Conservation (phyloP, 129 eudicot species). For the Tagetes patula region DNA sequence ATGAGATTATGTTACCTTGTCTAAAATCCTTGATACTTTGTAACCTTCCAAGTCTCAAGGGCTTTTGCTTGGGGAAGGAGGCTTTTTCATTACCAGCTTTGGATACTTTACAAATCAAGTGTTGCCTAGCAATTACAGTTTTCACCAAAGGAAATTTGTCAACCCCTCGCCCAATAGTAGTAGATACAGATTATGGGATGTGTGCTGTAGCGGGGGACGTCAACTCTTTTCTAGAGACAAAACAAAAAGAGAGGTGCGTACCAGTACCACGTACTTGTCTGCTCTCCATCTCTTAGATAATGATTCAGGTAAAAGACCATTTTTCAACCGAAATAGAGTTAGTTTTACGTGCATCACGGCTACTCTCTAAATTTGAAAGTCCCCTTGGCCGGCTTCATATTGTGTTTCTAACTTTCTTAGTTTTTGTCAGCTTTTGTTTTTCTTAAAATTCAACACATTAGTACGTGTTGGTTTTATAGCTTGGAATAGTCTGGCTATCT, state of each 20-base stretch:
- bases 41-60: neutral
- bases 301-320: too few species aligned
- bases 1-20: neutral
- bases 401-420: too few species aligned
- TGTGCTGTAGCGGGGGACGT: neutral
- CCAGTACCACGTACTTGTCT: too few species aligned
- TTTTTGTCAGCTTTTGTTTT: too few species aligned
- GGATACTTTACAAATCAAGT: neutral
- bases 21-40: neutral
- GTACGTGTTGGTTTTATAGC: too few species aligned
- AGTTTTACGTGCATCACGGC: too few species aligned
- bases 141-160: neutral
- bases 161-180: neutral
- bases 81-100: neutral
- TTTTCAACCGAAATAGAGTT: too few species aligned
- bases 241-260: neutral
- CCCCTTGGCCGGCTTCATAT: too few species aligned
- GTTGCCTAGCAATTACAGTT: neutral
- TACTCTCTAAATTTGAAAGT: too few species aligned
- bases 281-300: too few species aligned
- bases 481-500: too few species aligned
- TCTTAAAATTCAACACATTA: too few species aligned
- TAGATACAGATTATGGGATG: neutral
- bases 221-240: neutral
- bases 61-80: neutral